phyloP scores from a whole-genome alignment of 768 basidiomycete species.

The Lyophyllum decastes region DNA sequence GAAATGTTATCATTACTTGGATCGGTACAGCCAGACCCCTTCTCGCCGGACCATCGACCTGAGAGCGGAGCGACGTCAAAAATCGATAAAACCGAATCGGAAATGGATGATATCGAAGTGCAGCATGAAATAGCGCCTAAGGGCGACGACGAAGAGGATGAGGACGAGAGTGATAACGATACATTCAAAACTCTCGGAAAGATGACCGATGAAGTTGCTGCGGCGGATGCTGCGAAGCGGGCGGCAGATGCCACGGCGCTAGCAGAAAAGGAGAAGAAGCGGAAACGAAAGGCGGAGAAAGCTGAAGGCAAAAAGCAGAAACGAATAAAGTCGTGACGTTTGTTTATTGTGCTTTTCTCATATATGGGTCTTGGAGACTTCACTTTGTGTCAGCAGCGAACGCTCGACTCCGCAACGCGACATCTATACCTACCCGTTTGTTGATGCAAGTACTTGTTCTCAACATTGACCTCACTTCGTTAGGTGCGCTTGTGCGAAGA shows the following conservation, averaged over 20 bases:
- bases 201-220: conserved; percentile 23
- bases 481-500: too few relatives aligned
- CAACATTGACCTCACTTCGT: too few relatives aligned
- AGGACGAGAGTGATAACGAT: conserved; percentile 26
- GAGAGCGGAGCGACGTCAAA: conserved; percentile 14
- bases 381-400: neutral
- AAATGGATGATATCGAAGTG: conserved; percentile 22
- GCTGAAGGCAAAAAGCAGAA: conserved; percentile 16
- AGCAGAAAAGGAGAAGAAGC: conserved; percentile 22
- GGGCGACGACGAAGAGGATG: conserved; percentile 23
- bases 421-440: too few relatives aligned
- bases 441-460: too few relatives aligned
- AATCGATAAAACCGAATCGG: conserved; percentile 17
- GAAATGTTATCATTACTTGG: conserved; percentile 92
- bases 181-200: conserved; percentile 27
- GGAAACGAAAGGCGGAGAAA: conserved; percentile 17
- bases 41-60: conserved; percentile 59
- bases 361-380: neutral
- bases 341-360: neutral
- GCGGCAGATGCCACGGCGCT: conserved; percentile 23
- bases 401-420: neutral
- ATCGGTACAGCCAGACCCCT: conserved; percentile 77
- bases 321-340: conserved; percentile 10
- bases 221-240: conserved; percentile 24
- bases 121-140: conserved; percentile 14